These are phyloP conservation scores for Aspergillus bertholletiae DNA, from an alignment of 495 filamentous ascomycete species.

Conservation along the genomic window DNA sequence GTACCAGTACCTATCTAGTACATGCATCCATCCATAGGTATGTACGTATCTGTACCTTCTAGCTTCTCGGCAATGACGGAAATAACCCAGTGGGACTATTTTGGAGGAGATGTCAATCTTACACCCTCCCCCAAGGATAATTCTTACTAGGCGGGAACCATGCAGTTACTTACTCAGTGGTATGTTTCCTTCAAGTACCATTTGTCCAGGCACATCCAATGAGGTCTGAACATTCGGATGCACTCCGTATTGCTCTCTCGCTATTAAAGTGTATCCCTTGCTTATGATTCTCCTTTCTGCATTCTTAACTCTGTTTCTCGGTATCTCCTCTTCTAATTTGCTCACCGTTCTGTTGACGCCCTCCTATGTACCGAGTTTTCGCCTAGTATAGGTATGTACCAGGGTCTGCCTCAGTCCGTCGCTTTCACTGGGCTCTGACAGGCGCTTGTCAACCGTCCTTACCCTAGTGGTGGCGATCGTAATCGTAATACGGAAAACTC, in stretches of 20 bases:
- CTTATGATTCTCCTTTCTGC: not conserved
- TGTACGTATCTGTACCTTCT: no score
- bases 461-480: not conserved
- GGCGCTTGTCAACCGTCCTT: not conserved
- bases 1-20: no score
- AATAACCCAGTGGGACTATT: not conserved
- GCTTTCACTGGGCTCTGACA: not conserved
- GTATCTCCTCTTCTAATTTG: not conserved
- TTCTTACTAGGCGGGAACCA: no score
- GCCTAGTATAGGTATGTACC: not conserved
- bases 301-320: not conserved
- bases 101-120: not conserved
- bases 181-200: not conserved
- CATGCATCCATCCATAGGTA: no score
- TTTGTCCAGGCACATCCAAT: no score
- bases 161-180: no score
- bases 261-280: not conserved
- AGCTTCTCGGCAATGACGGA: not conserved
- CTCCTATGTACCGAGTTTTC: not conserved
- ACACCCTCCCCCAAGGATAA: not conserved
- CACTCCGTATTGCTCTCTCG: not conserved
- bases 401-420: not conserved
- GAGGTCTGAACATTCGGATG: no score
- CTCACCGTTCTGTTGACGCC: not conserved
- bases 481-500: not conserved